Conservation (phyloP, 345 rosid genomes). For the Populus pruinosa region DNA sequence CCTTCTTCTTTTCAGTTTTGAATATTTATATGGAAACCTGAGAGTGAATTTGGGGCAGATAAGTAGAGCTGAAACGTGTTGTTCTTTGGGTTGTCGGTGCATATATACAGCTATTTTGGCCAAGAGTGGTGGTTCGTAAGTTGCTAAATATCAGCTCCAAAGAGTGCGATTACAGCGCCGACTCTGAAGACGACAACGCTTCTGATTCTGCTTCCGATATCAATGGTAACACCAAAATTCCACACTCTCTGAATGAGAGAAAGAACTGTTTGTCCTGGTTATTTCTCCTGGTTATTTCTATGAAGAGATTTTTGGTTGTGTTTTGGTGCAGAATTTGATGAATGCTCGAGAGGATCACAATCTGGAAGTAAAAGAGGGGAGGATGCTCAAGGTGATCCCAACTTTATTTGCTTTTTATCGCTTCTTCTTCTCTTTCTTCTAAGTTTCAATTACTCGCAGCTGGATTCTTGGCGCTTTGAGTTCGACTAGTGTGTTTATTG, state of each 20-base stretch:
- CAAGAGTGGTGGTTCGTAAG: constrained; percentile 68
- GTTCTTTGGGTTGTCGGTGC: constrained; percentile 76
- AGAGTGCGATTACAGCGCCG: constrained; percentile 80
- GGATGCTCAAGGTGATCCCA: constrained; percentile 34
- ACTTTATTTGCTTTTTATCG: background rate
- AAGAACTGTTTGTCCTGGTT: background rate
- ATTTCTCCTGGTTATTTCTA: background rate
- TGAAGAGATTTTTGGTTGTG: background rate
- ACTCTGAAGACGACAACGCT: constrained; percentile 35
- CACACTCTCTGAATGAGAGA: background rate
- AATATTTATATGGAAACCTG: constrained; percentile 3
- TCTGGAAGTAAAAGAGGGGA: constrained; percentile 25
- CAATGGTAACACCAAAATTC: constrained; percentile 31
- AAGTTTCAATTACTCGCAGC: background rate
- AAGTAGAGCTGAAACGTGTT: constrained; percentile 61
- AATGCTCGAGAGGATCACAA: constrained; percentile 20
- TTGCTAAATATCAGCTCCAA: constrained; percentile 65
- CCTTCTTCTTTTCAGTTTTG: background rate
- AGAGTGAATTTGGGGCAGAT: constrained; percentile 30
- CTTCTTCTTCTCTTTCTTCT: background rate
- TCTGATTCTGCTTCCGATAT: constrained; percentile 42
- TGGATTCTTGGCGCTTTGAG: background rate
- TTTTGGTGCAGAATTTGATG: constrained; percentile 22
- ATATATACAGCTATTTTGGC: constrained; percentile 90
- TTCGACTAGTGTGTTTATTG: background rate